Base-by-base conservation (phyloP, 257 asterid species). In the Plantago ovata region DNA sequence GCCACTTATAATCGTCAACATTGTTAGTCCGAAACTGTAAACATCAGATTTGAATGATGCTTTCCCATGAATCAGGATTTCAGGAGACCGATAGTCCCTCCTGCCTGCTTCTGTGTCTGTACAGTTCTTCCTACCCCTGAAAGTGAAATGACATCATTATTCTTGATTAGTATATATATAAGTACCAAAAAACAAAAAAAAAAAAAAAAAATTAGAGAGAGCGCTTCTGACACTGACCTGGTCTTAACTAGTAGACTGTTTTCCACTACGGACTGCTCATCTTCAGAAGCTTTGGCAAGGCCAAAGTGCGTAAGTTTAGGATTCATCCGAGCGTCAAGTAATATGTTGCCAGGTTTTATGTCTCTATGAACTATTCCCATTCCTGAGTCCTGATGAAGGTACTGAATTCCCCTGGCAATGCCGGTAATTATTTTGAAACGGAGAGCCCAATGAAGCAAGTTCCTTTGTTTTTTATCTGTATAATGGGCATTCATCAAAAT, bases 401-500 rank as follows among this genome's bases (percentile, higher is more conserved):
- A 67, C n/a, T 13, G 19, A 53, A 72, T 48, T 32, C 70, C 77
- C 21, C 38, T 58, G 33, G 67, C 67, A 39, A 72, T 67, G 13
- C 60, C 67, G 55, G 23, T 42, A 40, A 72, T 61, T 16, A 71
- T 61, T 59, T 56, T 58, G 77, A 72, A 61, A 15, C 69, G 66
- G 9, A 43, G 53, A 22, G 54, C 28, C 72, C 72, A 72, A 12
- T 33, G 53, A 42, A 61, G 60, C 33, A 2, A 1, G 9, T 38
- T 52, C 18, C 3, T 1, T 14, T 54, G 16, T 54, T 10, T 57
- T 14, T 43, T 64, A 56, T 57, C 63, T 56, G 20, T 16, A 16
- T 18, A 63, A 28, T 15, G n/a, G 41, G 23, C 13, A 49, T 24
- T 14, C 7, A 19, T 40, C 41, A 14, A 11, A 10, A 6, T n/a